Evolutionary conservation across 1,139 yeast genomes (phyloP), one percentile per base, ranked within the genome.

Genomic region (Petasospora fabianii): DNA sequence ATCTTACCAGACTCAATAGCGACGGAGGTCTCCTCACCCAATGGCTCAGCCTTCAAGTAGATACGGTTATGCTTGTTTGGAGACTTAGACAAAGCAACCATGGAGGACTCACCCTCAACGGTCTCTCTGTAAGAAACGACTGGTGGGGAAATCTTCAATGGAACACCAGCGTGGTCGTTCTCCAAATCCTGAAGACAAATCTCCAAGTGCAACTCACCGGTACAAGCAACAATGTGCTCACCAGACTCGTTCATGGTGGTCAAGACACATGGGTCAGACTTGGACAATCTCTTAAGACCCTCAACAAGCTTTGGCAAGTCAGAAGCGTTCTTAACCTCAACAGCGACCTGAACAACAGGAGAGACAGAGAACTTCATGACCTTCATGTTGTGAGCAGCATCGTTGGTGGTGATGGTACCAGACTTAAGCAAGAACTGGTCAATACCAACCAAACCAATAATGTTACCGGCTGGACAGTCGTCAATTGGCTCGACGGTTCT

Each of bases 51-150:
- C 78, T 84, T 87, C 68, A 90, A 83, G 83, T 87, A 92, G 69
- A 92, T 82, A 85, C 98, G 92, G 96, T 92, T 92, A 78, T 92
- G 98, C 88, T 92, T 92, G 94, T 92, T 92, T 73, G 97, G 97
- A 70, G 98, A 92, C 80, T 92, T 92, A 58, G 98, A 90, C 66
- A 92, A 81, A 64, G 98, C 97, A 65, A 77, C 78, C 84, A 87
- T 92, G 64, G 95, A 81, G 48, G 97, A 90, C 74, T 84, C 95
- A 64, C 73, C 82, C 65, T 81, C 82, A 68, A 90, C 97, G 53
- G 97, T 92, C 81, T 92, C 98, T 83, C 97, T 86, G 90, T 92
- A 92, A 63, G 97, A 73, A 64, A 92, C 98, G 60, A 92, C 95
- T 58, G 98, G 97, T 65, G 95, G 95, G 55, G 97, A 88, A 61